These are phyloP conservation scores for Phialophora macrospora DNA, from an alignment of 2,329 filamentous ascomycete species.

Conservation along the genomic window DNA sequence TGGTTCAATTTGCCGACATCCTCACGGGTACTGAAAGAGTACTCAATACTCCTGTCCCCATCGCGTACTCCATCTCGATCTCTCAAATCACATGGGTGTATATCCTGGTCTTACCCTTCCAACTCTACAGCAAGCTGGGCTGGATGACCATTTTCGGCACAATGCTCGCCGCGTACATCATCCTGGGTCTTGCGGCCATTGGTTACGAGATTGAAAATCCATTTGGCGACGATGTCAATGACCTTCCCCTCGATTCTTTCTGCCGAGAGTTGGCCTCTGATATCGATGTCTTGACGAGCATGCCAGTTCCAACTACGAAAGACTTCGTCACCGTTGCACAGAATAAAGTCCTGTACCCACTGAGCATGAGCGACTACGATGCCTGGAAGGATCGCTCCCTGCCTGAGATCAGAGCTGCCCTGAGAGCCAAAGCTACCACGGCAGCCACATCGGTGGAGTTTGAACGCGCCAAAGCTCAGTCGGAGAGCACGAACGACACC, in stretches of 20 bases:
- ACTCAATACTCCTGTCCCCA: conserved; percentile 78
- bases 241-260: conserved; percentile 75
- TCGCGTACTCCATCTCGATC: conserved; percentile 83
- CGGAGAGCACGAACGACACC: conserved; percentile 26
- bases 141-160: conserved; percentile 82
- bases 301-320: conserved; percentile 56
- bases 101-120: conserved; percentile 79
- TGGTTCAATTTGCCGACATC: conserved; percentile 72
- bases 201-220: conserved; percentile 84
- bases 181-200: conserved; percentile 75
- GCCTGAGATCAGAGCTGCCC: conserved; percentile 52
- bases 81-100: conserved; percentile 87
- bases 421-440: conserved; percentile 45
- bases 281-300: conserved; percentile 72
- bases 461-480: conserved; percentile 28
- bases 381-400: conserved; percentile 57
- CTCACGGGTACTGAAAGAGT: conserved; percentile 76
- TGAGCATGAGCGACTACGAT: conserved; percentile 55
- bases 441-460: conserved; percentile 28
- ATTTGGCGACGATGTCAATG: conserved; percentile 82
- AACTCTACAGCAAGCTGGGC: conserved; percentile 66
- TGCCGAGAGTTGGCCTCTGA: conserved; percentile 76
- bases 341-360: conserved; percentile 64
- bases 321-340: conserved; percentile 57
- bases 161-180: conserved; percentile 75